These are phyloP conservation scores for Vitis hybrid DNA, from an alignment of 177 flowering plant species.

Conservation along the genomic window DNA sequence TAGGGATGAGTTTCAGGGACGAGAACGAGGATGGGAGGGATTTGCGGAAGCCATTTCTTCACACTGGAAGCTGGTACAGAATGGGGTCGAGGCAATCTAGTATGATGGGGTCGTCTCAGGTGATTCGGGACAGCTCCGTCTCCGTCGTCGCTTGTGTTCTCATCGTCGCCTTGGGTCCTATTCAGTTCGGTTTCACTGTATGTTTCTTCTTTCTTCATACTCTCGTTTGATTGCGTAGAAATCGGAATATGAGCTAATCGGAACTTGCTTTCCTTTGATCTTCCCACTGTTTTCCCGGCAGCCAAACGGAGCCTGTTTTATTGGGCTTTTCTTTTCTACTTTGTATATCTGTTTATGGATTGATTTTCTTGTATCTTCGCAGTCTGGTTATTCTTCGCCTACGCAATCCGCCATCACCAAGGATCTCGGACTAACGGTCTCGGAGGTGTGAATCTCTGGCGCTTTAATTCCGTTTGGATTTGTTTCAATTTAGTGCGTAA, in stretches of 20 bases:
- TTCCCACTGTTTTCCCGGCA: too few species aligned
- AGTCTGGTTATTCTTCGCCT: slow-evolving; percentile 63
- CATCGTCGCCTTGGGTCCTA: slow-evolving; percentile 78
- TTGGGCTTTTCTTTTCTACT: not conserved
- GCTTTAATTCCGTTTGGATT: not conserved
- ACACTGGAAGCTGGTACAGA: slow-evolving; percentile 80
- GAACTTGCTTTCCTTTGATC: too few species aligned
- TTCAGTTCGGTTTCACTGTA: slow-evolving; percentile 80
- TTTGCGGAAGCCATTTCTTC: slow-evolving; percentile 69
- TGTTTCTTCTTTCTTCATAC: not conserved
- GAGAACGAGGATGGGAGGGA: slow-evolving; percentile 62
- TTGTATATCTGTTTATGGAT: not conserved
- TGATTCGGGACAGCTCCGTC: slow-evolving; percentile 55
- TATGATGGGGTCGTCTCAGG: slow-evolving; percentile 57
- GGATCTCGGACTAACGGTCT: slow-evolving; percentile 41
- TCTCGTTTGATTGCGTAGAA: not conserved
- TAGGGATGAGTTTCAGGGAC: slow-evolving; percentile 66
- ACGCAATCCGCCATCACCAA: slow-evolving; percentile 42
- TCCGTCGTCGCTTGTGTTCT: slow-evolving; percentile 70
- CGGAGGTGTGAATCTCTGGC: slow-evolving; percentile 31
- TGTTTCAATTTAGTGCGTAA: not conserved
- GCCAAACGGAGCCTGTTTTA: not conserved
- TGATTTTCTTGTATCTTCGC: slow-evolving; percentile 6
- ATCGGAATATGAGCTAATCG: not conserved
- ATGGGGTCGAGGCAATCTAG: slow-evolving; percentile 74